Evolutionary conservation across 345 rosid species (phyloP).

Genomic region (Populus simonii): DNA sequence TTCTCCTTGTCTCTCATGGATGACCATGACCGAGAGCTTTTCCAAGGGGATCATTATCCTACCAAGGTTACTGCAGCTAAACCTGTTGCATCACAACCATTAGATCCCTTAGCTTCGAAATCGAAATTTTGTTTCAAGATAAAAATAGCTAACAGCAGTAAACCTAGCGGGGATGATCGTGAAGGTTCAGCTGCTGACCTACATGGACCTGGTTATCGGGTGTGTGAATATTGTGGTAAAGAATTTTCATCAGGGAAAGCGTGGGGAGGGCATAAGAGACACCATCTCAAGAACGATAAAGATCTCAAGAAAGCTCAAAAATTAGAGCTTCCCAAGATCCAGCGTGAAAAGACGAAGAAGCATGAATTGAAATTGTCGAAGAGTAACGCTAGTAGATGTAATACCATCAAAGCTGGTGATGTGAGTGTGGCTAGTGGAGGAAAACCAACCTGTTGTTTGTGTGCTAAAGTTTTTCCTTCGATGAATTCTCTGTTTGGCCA

Average conservation of each 20-base stretch:
- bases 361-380: neutral
- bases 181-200: neutral
- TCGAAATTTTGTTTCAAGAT: neutral
- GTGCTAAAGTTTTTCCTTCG: neutral
- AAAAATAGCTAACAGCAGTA: neutral
- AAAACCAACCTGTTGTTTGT: slow-evolving; percentile 6
- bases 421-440: slow-evolving; percentile 6
- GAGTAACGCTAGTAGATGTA: neutral
- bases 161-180: neutral
- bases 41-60: neutral
- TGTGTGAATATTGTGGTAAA: slow-evolving; percentile 8
- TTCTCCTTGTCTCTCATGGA: neutral
- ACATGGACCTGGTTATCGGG: neutral
- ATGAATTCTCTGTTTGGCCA: slow-evolving; percentile 16
- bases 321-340: neutral
- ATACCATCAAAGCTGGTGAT: slow-evolving; percentile 6
- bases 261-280: slow-evolving; percentile 21
- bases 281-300: slow-evolving; percentile 9
- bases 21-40: neutral
- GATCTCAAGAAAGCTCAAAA: neutral
- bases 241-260: slow-evolving; percentile 9
- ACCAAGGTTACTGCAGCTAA: neutral
- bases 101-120: neutral
- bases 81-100: too few species aligned
- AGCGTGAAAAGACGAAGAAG: neutral